Base-by-base conservation (phyloP, 108 stramenopile genomes). In the Skeletonema potamos region DNA sequence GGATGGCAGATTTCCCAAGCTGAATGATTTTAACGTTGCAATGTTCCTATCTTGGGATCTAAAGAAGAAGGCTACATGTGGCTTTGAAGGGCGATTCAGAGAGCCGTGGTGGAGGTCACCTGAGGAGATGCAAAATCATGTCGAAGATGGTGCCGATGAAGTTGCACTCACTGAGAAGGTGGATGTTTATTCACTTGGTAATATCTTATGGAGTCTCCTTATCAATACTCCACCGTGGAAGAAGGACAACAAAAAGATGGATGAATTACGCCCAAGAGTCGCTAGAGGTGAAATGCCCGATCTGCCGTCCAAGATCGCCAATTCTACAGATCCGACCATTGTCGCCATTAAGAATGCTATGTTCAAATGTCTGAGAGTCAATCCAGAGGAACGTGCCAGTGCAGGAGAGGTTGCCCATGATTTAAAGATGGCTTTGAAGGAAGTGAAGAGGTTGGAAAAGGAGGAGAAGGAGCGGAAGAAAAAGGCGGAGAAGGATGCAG, bases 11-110 rank as follows among this genome's bases (percentile, higher is more conserved):
- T 85, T 79, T 65, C 65, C 91, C 83, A 32, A 75, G 43, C 65
- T 95, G 57, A 95, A 92, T 65, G 94, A 95, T 67, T 95, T 92
- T 61, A 95, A 95, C 66, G 89, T 91, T 73, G 94, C 91, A 13
- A 89, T 92, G 63, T 92, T 95, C 75, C 57, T 91, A 27, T 76
- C 60, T 27, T 89, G 82, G 64, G 81, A 87, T 55, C 70, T 46
- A 44, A 81, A 54, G 46, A 88, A 51, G 22, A 22, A 22, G 22
- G 48, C 20, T 8, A 51, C 48, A 20, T 51, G 48, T 51, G 48
- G 48, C 6, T 51, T 51, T 9, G 48, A 51, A 51, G 48, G 48
- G 22, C 48, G 48, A 22, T 51, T 51, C 9, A 51, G 18, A 22
- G 48, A 51, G 22, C 48, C 59, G 54, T 54, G 51, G 59, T 60